Evolutionary conservation across 768 basidiomycete genomes (phyloP).

Genomic region (Gymnopilus junonius): DNA sequence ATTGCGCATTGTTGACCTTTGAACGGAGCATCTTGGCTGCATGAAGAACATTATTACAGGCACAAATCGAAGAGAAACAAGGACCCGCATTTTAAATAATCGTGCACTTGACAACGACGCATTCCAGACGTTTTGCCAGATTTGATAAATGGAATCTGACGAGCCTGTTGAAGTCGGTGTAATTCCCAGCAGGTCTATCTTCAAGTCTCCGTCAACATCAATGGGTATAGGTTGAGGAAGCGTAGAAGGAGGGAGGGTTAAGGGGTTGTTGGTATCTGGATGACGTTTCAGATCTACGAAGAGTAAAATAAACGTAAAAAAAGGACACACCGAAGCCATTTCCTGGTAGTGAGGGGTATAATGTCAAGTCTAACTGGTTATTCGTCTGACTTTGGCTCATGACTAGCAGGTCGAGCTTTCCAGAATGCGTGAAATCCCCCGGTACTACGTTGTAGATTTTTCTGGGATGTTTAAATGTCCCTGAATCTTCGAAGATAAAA

Average conservation of each 20-base stretch:
- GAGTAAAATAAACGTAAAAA: background rate
- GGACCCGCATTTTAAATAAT: conserved; percentile 70
- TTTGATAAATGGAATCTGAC: conserved; percentile 49
- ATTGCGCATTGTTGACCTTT: conserved; percentile 69
- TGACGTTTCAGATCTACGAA: background rate
- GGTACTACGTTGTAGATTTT: conserved; percentile 84
- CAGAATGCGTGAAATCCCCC: conserved; percentile 92
- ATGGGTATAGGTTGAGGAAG: conserved; percentile 83
- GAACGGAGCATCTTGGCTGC: conserved; percentile 64
- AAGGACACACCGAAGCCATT: conserved; percentile 73
- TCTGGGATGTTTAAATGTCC: conserved; percentile 56
- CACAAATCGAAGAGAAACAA: background rate
- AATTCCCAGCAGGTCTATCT: conserved; percentile 83
- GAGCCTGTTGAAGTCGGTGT: conserved; percentile 41
- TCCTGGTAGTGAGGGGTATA: conserved; percentile 68
- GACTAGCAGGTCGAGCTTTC: conserved; percentile 87
- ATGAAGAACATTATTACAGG: background rate
- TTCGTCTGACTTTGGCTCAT: conserved; percentile 66
- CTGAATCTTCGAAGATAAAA: conserved; percentile 57
- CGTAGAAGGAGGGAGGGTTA: conserved; percentile 65
- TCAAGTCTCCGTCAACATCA: conserved; percentile 88
- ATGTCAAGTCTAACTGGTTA: conserved; percentile 61
- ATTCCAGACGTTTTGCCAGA: conserved; percentile 87
- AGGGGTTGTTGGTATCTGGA: conserved; percentile 45
- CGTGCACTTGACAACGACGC: conserved; percentile 51